These are phyloP conservation scores for Penicillium angulare DNA, from an alignment of 495 filamentous ascomycete genomes.

Conservation along the genomic window DNA sequence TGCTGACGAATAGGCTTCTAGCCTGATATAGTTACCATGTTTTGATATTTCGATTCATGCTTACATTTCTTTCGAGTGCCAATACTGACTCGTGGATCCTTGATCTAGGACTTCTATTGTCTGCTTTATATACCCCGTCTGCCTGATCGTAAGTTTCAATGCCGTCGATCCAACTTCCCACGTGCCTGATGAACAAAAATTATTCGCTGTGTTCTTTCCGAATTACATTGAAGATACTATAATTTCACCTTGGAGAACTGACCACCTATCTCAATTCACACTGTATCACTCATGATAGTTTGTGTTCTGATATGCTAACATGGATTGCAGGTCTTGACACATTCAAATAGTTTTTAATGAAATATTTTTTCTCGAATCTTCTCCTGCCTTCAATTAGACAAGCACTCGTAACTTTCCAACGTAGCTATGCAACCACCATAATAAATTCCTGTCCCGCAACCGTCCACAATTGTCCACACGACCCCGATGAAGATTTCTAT, in stretches of 20 bases:
- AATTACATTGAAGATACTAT: conserved; percentile 71
- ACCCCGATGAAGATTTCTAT: too few relatives aligned
- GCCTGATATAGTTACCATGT: conserved; percentile 50
- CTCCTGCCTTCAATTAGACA: too few relatives aligned
- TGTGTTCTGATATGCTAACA: conserved; percentile 22
- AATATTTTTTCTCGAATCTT: neutral
- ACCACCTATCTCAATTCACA: conserved; percentile 38
- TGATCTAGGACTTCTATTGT: conserved; percentile 29
- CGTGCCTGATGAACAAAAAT: conserved; percentile 66
- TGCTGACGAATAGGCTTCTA: conserved; percentile 42
- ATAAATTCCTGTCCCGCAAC: too few relatives aligned
- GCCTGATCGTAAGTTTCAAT: conserved; percentile 30
- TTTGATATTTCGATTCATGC: conserved; percentile 25
- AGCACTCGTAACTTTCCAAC: too few relatives aligned
- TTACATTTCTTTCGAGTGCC: conserved; percentile 26
- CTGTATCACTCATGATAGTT: conserved; percentile 15
- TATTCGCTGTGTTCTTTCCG: conserved; percentile 80
- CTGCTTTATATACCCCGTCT: too few relatives aligned
- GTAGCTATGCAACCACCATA: too few relatives aligned
- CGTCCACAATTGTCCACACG: too few relatives aligned
- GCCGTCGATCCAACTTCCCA: conserved; percentile 1
- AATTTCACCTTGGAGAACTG: conserved; percentile 94
- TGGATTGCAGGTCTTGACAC: conserved; percentile 20
- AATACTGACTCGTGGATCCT: conserved; percentile 31
- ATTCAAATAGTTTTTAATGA: conserved; percentile 6